A percentile compares a stretch with the other conserved stretches of the same genome.
Evolutionary conservation across 371 early-diverging fungal genomes (phyloP).

Genomic region (Thermomucor indicae-seudaticae): DNA sequence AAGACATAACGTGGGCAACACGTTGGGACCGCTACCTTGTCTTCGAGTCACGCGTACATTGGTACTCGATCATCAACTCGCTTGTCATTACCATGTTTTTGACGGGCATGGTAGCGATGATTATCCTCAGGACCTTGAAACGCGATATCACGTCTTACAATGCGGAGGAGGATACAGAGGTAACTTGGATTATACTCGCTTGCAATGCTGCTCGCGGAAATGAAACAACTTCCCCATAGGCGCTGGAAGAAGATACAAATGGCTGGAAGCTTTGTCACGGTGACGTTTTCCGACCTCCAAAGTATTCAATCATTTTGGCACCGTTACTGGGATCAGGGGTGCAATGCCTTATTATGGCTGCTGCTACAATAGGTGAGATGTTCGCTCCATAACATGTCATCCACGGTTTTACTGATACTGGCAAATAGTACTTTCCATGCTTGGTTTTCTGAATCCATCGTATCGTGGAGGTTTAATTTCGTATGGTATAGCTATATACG

Average conservation of each 20-base stretch:
- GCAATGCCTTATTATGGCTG: conserved; percentile 82
- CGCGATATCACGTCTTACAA: conserved; percentile 78
- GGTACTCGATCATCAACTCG: conserved; percentile 81
- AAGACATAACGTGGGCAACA: conserved; percentile 78
- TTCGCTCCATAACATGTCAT: too few relatives aligned
- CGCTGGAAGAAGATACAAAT: conserved; percentile 80
- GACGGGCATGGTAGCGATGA: conserved; percentile 80
- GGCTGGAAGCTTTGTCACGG: conserved; percentile 90
- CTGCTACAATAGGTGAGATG: conserved; percentile 57
- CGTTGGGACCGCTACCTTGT: conserved; percentile 91
- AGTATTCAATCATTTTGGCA: conserved; percentile 67
- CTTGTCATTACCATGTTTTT: conserved; percentile 85
- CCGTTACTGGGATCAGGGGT: conserved; percentile 85
- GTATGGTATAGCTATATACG: conserved; percentile 65
- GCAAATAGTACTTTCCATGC: conserved; percentile 56
- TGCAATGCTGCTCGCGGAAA: not conserved
- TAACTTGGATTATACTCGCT: not conserved
- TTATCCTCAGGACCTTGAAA: conserved; percentile 77
- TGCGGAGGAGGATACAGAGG: conserved; percentile 59
- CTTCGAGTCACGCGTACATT: conserved; percentile 73
- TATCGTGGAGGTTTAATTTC: conserved; percentile 72
- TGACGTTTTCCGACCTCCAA: conserved; percentile 86
- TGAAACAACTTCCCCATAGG: conserved; percentile 26
- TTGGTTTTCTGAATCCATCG: conserved; percentile 81
- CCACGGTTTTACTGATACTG: not conserved